These are phyloP conservation scores for Ramularia endophylla DNA, from an alignment of 2,329 filamentous ascomycete genomes.

Conservation along the genomic window DNA sequence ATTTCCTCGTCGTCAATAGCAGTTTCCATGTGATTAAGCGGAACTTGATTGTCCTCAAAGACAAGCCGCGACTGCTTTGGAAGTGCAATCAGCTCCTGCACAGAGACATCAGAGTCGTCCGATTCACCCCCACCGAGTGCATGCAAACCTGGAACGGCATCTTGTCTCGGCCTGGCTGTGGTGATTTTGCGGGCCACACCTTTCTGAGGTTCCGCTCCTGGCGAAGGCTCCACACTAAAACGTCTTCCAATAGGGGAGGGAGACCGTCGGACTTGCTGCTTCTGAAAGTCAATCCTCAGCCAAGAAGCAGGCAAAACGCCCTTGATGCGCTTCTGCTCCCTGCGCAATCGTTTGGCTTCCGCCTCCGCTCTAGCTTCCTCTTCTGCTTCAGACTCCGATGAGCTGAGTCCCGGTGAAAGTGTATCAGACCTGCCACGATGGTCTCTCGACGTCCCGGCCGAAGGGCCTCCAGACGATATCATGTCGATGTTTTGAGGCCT, in stretches of 20 bases:
- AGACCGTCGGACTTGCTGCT: constrained; percentile 11
- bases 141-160: not conserved
- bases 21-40: constrained; percentile 3
- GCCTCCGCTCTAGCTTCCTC: constrained; percentile 14
- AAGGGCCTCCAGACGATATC: constrained; percentile 9
- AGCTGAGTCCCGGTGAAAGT: constrained; percentile 4
- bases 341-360: constrained; percentile 24
- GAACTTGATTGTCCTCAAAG: constrained; percentile 4
- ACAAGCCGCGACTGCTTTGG: constrained; percentile 12
- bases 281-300: constrained; percentile 41
- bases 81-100: constrained; percentile 1
- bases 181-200: constrained; percentile 21
- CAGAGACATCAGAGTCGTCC: constrained; percentile 12
- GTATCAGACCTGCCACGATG: not conserved
- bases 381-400: constrained; percentile 28
- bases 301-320: constrained; percentile 47
- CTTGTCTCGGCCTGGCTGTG: constrained; percentile 17
- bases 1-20: constrained; percentile 33
- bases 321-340: constrained; percentile 38
- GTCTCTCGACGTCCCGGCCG: not conserved
- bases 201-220: constrained; percentile 18
- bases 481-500: constrained; percentile 7
- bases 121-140: not conserved
- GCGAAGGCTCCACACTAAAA: constrained; percentile 13
- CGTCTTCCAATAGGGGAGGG: constrained; percentile 2